These are phyloP conservation scores for Plasmodium sp. DNA, from an alignment of 169 alveolate genomes.

Conservation along the genomic window DNA sequence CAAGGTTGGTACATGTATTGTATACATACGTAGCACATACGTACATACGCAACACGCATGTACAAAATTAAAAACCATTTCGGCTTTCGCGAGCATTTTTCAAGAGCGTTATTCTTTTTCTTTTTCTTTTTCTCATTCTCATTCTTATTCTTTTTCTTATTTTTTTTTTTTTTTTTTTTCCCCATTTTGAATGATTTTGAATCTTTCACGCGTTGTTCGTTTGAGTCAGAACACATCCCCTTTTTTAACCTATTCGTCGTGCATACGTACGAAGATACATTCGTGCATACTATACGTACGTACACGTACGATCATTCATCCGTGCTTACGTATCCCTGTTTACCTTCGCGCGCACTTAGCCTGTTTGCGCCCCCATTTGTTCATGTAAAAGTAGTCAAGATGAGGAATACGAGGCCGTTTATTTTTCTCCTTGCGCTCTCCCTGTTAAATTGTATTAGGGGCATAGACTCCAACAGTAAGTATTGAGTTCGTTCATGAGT, in stretches of 20 bases:
- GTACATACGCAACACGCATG: neutral
- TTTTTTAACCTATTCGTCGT: neutral
- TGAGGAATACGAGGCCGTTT: constrained; percentile 21
- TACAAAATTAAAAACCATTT: neutral
- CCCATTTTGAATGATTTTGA: neutral
- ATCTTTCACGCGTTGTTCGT: neutral
- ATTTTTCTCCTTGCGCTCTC: neutral
- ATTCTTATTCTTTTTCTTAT: too few species aligned
- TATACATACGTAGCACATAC: neutral
- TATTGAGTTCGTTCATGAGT: neutral
- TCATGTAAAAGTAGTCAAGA: constrained; percentile 2
- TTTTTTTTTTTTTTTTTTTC: too few species aligned
- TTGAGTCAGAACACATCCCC: neutral
- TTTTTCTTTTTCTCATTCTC: too few species aligned
- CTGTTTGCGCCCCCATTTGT: constrained; percentile 7
- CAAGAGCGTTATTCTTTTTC: neutral
- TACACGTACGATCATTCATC: neutral
- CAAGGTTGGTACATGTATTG: neutral
- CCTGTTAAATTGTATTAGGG: constrained; percentile 13
- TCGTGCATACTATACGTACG: neutral
- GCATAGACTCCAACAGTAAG: constrained; percentile 39
- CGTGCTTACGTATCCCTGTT: neutral
- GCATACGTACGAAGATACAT: neutral
- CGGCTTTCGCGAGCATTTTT: neutral
- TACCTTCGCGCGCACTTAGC: neutral